A percentile compares a stretch with the other conserved stretches of the same genome.
Evolutionary conservation across 2,329 filamentous ascomycete species (phyloP).

Genomic region (Botrytis sinoallii): DNA sequence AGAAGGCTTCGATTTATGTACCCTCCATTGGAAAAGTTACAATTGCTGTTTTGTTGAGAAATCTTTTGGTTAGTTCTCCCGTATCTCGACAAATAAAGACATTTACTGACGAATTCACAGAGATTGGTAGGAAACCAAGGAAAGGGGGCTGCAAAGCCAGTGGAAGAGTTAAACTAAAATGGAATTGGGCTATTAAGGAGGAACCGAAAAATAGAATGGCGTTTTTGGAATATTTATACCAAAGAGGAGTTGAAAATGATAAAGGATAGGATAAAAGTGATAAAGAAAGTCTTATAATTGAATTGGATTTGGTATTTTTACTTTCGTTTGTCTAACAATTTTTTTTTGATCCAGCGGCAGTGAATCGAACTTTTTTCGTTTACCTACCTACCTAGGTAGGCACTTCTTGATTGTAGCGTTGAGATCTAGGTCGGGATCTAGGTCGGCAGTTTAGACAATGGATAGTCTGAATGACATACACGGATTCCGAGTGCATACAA

Average conservation of each 20-base stretch:
- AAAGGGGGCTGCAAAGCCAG: background rate
- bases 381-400: background rate
- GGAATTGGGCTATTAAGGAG: background rate
- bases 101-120: background rate
- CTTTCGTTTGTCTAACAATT: background rate
- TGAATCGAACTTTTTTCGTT: background rate
- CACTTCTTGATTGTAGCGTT: background rate
- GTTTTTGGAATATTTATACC: conserved; percentile 10
- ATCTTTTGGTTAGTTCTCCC: conserved; percentile 57
- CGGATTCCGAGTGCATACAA: too few relatives aligned
- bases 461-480: background rate
- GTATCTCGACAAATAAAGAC: background rate
- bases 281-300: background rate
- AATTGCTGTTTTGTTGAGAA: conserved; percentile 85
- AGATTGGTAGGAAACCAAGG: conserved; percentile 17
- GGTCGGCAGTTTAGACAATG: background rate
- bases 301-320: background rate
- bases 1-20: conserved; percentile 95
- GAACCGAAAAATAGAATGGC: background rate
- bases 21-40: conserved; percentile 97
- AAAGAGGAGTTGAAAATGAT: conserved; percentile 6
- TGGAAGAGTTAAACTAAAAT: background rate
- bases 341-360: too few relatives aligned
- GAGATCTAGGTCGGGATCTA: background rate
- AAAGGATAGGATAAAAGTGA: background rate